Percentiles rank a stretch among this genome's conserved stretches.
Conservation (phyloP, 2,329 filamentous ascomycete genomes). For the Myriangium duriaei region DNA sequence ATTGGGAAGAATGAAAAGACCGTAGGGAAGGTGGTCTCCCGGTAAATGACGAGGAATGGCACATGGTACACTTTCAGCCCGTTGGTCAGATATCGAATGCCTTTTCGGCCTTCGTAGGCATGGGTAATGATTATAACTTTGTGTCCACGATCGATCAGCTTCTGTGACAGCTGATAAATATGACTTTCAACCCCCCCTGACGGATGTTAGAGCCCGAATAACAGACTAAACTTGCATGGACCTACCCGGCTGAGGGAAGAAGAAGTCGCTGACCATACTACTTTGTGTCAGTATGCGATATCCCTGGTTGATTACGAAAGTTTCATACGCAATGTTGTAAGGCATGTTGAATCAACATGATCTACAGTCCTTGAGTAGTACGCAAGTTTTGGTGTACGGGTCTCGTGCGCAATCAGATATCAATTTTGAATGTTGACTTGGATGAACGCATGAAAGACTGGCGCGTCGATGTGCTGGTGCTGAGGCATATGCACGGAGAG, state of each 20-base stretch:
- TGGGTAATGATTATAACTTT: constrained; percentile 98
- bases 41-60: constrained; percentile 91
- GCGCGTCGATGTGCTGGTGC: too few relatives aligned
- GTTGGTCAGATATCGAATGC: constrained; percentile 90
- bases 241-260: constrained; percentile 81
- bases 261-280: constrained; percentile 97
- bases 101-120: constrained; percentile 79
- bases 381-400: too few relatives aligned
- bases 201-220: constrained; percentile 1
- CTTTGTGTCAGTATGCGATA: constrained; percentile 15
- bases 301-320: background rate
- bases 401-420: too few relatives aligned
- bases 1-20: constrained; percentile 98
- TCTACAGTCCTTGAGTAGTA: too few relatives aligned
- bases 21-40: constrained; percentile 84
- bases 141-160: constrained; percentile 93
- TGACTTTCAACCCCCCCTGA: constrained; percentile 88
- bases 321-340: constrained; percentile 55
- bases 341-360: constrained; percentile 48
- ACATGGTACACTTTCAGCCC: constrained; percentile 97
- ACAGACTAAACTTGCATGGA: constrained; percentile 10
- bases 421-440: too few relatives aligned
- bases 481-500: too few relatives aligned
- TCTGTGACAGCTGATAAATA: constrained; percentile 90
- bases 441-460: too few relatives aligned